Evolutionary conservation across 2,329 filamentous ascomycete species (phyloP), one percentile per base, ranked within the genome.

Genomic region (Calcarisporium arbuscula): DNA sequence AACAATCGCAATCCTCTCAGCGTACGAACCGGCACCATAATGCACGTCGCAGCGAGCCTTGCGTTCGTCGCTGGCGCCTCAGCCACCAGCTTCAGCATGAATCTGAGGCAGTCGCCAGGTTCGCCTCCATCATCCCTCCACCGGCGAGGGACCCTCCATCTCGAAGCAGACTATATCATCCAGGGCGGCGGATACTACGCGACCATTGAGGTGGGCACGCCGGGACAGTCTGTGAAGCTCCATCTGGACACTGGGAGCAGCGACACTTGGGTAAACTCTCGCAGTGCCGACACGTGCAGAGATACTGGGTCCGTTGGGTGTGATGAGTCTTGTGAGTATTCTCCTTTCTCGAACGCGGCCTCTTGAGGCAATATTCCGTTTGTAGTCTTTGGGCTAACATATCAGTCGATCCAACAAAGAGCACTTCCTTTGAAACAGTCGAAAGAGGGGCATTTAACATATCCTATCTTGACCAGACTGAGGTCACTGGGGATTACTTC

Each of bases 191-290:
- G 65, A 5, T 72, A 72, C 53, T 70, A 64, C 45, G 64, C 67
- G n/a, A 60, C 67, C 28, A 61, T 76, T 19, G 54, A 54, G 5
- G 52, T 76, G 21, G 72, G 72, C 19, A 72, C 69, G 3, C 72
- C 72, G 4, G 53, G 58, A 2, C 71, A 75, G 48, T 44, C 49
- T 4, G 48, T 73, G 28, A 58, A 54, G 21, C 51, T 76, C 44
- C 57, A 70, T 32, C 58, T 75, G 36, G 72, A 76, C 52, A 76
- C 72, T 4, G 72, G 72, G 16, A 73, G 68, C 48, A 71, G 65
- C 35, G 72, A 76, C 48, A 60, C 70, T 11, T 77, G 72, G 70
- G 58, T 76, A 19, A 45, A 65, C 32, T 6, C 25, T 5, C 12
- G n/a, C 6, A 15, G 11, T 15, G 16, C 25, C 12, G 25, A 27